Evolutionary conservation across 2,329 filamentous ascomycete species (phyloP).

Genomic region (Fusarium marasasianum): DNA sequence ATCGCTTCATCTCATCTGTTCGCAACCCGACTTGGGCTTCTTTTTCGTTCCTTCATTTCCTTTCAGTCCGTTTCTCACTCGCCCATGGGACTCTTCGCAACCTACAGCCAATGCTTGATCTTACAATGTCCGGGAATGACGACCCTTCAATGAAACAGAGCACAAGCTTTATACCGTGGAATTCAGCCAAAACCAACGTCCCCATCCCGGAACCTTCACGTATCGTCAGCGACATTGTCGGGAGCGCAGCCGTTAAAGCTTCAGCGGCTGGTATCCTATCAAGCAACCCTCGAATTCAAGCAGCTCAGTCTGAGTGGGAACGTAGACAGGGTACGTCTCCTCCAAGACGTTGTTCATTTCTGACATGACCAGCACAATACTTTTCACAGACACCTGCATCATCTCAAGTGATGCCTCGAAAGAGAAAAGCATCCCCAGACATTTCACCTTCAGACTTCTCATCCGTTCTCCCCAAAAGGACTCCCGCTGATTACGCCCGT

Average conservation of each 20-base stretch:
- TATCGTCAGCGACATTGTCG: slow-evolving; percentile 40
- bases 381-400: not conserved
- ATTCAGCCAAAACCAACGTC: slow-evolving; percentile 7
- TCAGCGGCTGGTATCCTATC: slow-evolving; percentile 12
- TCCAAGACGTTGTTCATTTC: not conserved
- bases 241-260: not conserved
- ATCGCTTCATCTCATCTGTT: not conserved
- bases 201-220: slow-evolving; percentile 16
- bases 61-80: not conserved
- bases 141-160: slow-evolving; percentile 24
- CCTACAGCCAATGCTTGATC: slow-evolving; percentile 5
- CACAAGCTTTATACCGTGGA: slow-evolving; percentile 32
- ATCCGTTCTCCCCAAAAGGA: slow-evolving; percentile 6
- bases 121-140: not conserved
- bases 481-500: slow-evolving; percentile 7
- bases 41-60: not conserved
- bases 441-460: not conserved
- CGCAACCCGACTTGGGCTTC: not conserved
- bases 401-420: not conserved
- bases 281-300: slow-evolving; percentile 38
- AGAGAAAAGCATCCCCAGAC: slow-evolving; percentile 19
- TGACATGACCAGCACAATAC: slow-evolving; percentile 15
- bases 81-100: not conserved
- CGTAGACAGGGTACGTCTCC: slow-evolving; percentile 9
- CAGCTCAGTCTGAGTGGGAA: slow-evolving; percentile 47